Evolutionary conservation across 2,329 filamentous ascomycete species (phyloP), one percentile per base, ranked within the genome.

Genomic region (Clonostachys chloroleuca): DNA sequence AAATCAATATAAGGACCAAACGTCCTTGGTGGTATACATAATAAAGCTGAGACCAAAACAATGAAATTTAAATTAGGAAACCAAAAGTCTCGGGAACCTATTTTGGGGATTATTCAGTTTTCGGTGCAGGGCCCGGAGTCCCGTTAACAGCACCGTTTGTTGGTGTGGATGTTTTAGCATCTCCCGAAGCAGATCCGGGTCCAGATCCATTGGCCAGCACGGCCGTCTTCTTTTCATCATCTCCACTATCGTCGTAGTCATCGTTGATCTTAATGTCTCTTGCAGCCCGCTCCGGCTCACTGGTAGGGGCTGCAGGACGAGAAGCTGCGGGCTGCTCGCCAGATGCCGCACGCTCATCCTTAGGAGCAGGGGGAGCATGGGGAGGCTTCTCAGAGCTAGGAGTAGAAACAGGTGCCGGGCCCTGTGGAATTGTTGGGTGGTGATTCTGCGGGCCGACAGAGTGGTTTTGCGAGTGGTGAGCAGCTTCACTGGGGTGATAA

Each of bases 251-350:
- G 63, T 97, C 92, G 59, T 99, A 97, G 63, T 97, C 88, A 64
- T 99, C 94, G 56, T 99, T 92, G 17, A 97, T 89, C 7, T 97
- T 92, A 83, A 99, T 95, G 67, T 95, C 95, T 18, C 94, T 80
- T 17, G 91, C 90, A 34, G 94, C 91, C 46, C 83, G 73, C 64
- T 87, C 83, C 10, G 91, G 89, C 69, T 97, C 92, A 33, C 12
- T 33, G 30, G 42, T 14, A 30, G 42, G 13, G 13, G 40, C 17
- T 30, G 20, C 17, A 24, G 42, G 42, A n/a, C 42, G 42, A 49
- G 84, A 84, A 16, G 75, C 49, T 2, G 52, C 66, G 17, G 77
- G 71, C 47, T 63, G 63, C 47, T 67, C 64, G 42, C 60, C 47
- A 17, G 54, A 64, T 44, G 75, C 67, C 35, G 73, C 65, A 12